Percentiles rank a stretch among this genome's conserved stretches.
Conservation (phyloP, 2,329 filamentous ascomycete species). For the Hypomyces rosellus region DNA sequence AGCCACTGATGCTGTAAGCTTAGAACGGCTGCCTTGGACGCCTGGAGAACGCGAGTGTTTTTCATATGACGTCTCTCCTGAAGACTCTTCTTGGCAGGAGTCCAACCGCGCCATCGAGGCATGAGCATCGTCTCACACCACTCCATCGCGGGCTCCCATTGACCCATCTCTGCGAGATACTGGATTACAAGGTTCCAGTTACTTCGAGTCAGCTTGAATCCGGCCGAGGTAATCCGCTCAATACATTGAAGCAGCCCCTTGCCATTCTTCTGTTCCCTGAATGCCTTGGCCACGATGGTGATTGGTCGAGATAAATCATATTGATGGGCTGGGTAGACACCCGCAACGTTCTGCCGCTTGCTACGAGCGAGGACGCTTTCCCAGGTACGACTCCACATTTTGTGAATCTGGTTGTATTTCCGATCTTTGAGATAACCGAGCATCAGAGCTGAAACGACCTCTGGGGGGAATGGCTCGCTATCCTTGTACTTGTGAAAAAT, state of each 20-base stretch:
- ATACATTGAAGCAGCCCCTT: slow-evolving; percentile 46
- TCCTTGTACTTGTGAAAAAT: slow-evolving; percentile 30
- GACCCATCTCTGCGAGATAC: slow-evolving; percentile 53
- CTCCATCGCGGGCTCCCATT: slow-evolving; percentile 61
- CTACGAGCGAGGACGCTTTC: slow-evolving; percentile 39
- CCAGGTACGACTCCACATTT: slow-evolving; percentile 61
- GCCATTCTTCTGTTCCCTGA: slow-evolving; percentile 34
- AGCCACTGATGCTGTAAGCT: slow-evolving; percentile 44
- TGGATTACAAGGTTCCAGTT: slow-evolving; percentile 80
- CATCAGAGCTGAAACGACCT: slow-evolving; percentile 63
- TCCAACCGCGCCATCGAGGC: slow-evolving; percentile 72
- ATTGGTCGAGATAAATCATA: slow-evolving; percentile 47
- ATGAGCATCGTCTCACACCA: slow-evolving; percentile 75
- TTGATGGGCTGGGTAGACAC: slow-evolving; percentile 42
- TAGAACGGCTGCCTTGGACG: slow-evolving; percentile 37
- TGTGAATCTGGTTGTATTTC: slow-evolving; percentile 53
- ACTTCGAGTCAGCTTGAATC: slow-evolving; percentile 67
- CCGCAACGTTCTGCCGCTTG: slow-evolving; percentile 16
- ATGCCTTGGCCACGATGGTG: slow-evolving; percentile 42
- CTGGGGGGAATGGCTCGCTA: slow-evolving; percentile 39
- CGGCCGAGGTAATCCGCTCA: slow-evolving; percentile 50
- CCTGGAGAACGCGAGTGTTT: slow-evolving; percentile 26
- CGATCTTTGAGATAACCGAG: slow-evolving; percentile 51
- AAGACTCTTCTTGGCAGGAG: slow-evolving; percentile 14
- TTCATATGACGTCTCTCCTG: slow-evolving; percentile 34